These are phyloP conservation scores for Tuber brumale DNA, from an alignment of 495 filamentous ascomycete species.

Conservation along the genomic window DNA sequence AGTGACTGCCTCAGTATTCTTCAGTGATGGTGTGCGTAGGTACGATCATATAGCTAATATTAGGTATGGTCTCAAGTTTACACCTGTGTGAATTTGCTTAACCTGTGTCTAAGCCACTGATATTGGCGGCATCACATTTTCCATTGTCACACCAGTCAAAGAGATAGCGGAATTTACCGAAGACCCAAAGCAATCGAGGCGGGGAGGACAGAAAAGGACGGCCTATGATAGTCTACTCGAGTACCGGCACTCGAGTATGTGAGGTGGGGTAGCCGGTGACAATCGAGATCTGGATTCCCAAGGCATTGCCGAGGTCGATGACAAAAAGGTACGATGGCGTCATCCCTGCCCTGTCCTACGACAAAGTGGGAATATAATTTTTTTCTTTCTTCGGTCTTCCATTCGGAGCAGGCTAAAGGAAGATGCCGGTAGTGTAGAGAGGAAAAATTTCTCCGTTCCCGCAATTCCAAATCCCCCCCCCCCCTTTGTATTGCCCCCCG, in stretches of 20 bases:
- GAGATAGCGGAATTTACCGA: background rate
- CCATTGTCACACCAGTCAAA: too few species aligned
- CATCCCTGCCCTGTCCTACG: slow-evolving; percentile 18
- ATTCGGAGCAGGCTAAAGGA: background rate
- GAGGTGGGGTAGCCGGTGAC: background rate
- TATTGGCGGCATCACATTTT: too few species aligned
- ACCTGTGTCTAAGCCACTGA: too few species aligned
- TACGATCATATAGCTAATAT: too few species aligned
- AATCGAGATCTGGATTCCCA: background rate
- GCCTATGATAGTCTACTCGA: background rate
- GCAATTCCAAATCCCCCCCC: background rate
- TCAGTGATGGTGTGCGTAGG: too few species aligned
- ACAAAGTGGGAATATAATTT: background rate
- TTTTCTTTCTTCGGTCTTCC: slow-evolving; percentile 2
- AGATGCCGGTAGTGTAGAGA: background rate
- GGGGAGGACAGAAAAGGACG: background rate
- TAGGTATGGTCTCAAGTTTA: too few species aligned
- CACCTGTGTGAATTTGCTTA: too few species aligned
- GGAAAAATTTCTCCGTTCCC: slow-evolving; percentile 9
- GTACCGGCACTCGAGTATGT: too few species aligned
- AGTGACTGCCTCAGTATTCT: too few species aligned
- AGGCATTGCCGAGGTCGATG: slow-evolving; percentile 10
- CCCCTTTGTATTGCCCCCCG: slow-evolving; percentile 7
- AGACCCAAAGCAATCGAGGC: background rate
- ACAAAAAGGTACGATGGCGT: slow-evolving; percentile 21